Evolutionary conservation across 441 rosid genomes (phyloP), one percentile per base, ranked within the genome.

Genomic region (Erodium moschatum): DNA sequence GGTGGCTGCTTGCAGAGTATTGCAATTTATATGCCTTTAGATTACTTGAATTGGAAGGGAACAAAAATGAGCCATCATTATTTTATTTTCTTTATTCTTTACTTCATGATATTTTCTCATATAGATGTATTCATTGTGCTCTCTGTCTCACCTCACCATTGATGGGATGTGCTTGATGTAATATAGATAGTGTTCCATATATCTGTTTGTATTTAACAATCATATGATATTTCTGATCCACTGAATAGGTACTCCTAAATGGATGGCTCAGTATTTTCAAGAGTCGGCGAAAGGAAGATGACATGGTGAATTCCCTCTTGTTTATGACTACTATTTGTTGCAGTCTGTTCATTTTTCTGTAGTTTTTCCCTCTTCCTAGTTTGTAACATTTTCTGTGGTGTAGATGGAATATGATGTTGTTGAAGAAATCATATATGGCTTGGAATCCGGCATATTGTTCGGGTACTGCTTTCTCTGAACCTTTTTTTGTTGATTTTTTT

Each of bases 401-500:
- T 86, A 91, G 98, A 77, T 81, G 82, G 96, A 88, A 70, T 88
- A 84, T 84, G 98, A 94, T 84, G 98, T 94, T 64, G 89, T 91
- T 81, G 98, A 94, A 83, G 98, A 94, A 81, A 94, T 94, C 58
- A 93, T 91, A 72, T 89, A 87, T 73, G 97, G 98, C 72, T 78
- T 91, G 85, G 97, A 94, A 81, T 94, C 97, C 69, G 98, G 98
- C 73, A 80, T 94, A 72, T 74, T 94, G 72, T 94, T 94, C 72
- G 98, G 98, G 98, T 93, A 87, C 54, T 50, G 27, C 69, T 73
- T 72, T 62, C 70, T 31, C 9, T 15, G 6, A n/a, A 52, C 18
- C 58, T 52, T 52, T 52, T 50, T 4, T 2, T 50, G 56, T n/a
- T 50, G 18, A 13, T 9, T 9, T 0, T 50, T 50, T 50, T 50